Base-by-base conservation (phyloP, 257 asterid species). In the Salvia hispanica region DNA sequence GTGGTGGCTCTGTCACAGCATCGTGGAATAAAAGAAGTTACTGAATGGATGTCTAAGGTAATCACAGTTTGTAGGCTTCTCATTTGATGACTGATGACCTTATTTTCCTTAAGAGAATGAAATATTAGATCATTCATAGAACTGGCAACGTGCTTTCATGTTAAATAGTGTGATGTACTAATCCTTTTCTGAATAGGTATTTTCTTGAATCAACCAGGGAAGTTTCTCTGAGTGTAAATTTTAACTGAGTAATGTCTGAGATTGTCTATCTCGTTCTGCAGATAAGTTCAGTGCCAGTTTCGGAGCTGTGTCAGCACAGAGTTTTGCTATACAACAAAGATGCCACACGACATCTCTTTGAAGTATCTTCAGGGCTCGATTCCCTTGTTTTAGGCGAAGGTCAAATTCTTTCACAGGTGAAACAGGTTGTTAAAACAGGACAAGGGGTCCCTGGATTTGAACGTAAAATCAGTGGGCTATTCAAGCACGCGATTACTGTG, bases 31-130 rank as follows among this genome's bases (percentile, higher is more conserved):
- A 92, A 86, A 77, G 98, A 92, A 81, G 98, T 92, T 48, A 92
- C 89, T 5, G 97, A 90, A 64, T 92, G 98, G 98, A 86, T 90
- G 92, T 92, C 98, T 62, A 90, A 92, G 98, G 98, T 92, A 78
- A 71, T 42, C 37, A 9, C 10, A 45, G 67, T 54, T 39, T 42
- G 33, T 55, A 50, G 28, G 43, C 64, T 47, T 62, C 71, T 16
- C 57, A 1, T 45, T 11, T 7, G n/a, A 63, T 31, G 31, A 62
- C 61, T 18, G 56, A 7, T 54, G 2, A 25, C 55, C 3, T 28
- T 39, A 37, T 48, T 33, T 65, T 18, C 25, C 40, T 34, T 37
- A 67, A 45, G 54, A 55, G 62, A 13, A n/a, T 66, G 37, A 45
- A 42, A 15, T 0, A 42, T 10, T 53, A n/a, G 67, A 40, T 39